phyloP scores from a whole-genome alignment of 1,284 basidiomycete species.

The Peniophora sp. region DNA sequence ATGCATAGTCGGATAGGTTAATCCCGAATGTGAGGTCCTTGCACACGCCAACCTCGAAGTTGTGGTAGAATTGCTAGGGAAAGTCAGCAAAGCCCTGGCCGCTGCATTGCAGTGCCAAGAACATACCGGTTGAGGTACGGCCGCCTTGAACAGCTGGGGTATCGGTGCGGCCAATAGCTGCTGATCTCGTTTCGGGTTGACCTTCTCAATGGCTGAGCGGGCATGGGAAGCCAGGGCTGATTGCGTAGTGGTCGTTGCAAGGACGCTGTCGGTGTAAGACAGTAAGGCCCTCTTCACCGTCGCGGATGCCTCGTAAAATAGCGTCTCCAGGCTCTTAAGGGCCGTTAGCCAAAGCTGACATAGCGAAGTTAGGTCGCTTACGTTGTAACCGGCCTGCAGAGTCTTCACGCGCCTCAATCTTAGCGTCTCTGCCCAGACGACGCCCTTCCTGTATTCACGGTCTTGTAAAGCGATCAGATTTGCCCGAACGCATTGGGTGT shows the following conservation, averaged over 20 bases:
- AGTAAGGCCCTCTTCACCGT: constrained; percentile 60
- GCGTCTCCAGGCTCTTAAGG: constrained; percentile 68
- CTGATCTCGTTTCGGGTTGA: constrained; percentile 67
- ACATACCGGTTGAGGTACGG: constrained; percentile 53
- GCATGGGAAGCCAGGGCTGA: constrained; percentile 58
- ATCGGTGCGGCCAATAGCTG: constrained; percentile 45
- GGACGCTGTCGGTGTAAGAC: constrained; percentile 72
- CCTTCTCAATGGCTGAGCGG: constrained; percentile 48
- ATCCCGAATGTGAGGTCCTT: constrained; percentile 90
- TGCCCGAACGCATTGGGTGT: constrained; percentile 1
- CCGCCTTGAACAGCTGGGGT: constrained; percentile 49
- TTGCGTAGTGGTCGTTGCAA: constrained; percentile 60
- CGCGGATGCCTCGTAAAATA: constrained; percentile 68
- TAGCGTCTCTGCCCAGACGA: constrained; percentile 93
- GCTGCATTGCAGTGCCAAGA: no score
- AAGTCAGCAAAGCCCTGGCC: no score
- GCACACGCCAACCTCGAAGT: constrained; percentile 84
- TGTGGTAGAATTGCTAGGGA: constrained; percentile 46
- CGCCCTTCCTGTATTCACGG: constrained; percentile 85
- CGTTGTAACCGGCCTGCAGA: constrained; percentile 75
- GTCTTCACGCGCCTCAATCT: constrained; percentile 78
- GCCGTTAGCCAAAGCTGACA: neutral
- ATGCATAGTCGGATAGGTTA: constrained; percentile 87
- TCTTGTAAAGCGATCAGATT: constrained; percentile 37
- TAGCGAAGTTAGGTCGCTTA: constrained; percentile 16